These are phyloP conservation scores for Paxillus rubicundulus DNA, from an alignment of 768 basidiomycete species.

Conservation along the genomic window DNA sequence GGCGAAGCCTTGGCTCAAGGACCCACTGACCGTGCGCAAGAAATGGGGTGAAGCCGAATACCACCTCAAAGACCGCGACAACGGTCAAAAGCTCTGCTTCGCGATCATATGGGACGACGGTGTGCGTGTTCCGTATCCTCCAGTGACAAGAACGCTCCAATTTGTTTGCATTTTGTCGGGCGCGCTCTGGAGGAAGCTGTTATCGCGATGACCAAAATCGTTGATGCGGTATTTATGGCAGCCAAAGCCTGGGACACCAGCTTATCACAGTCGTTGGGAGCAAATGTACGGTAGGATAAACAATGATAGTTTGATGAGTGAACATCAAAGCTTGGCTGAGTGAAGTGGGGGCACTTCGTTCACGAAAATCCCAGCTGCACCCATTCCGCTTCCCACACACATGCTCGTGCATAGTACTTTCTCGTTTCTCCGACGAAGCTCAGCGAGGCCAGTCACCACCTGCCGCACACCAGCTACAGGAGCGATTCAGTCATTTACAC, in stretches of 20 bases:
- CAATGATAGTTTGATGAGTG: not conserved
- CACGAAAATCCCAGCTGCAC: constrained; percentile 76
- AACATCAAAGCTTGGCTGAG: constrained; percentile 24
- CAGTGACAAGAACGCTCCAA: constrained; percentile 56
- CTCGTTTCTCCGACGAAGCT: constrained; percentile 67
- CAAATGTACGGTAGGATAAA: not conserved
- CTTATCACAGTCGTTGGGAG: not conserved
- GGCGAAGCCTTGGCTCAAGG: constrained; percentile 61
- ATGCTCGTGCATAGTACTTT: constrained; percentile 78
- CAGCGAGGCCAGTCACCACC: constrained; percentile 83
- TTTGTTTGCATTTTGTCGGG: constrained; percentile 65
- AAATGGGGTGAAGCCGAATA: constrained; percentile 63
- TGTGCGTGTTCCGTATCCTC: constrained; percentile 58
- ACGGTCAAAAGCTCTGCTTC: constrained; percentile 51
- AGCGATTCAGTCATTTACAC: constrained; percentile 12
- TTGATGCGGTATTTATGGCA: constrained; percentile 50
- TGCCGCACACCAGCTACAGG: constrained; percentile 76
- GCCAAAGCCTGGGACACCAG: not conserved
- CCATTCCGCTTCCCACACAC: constrained; percentile 88
- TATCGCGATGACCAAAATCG: constrained; percentile 64
- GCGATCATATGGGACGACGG: constrained; percentile 69
- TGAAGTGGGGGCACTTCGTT: constrained; percentile 49
- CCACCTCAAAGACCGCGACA: constrained; percentile 54
- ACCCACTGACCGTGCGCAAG: constrained; percentile 57
- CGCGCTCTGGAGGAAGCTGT: constrained; percentile 72